A percentile compares a stretch with the other conserved stretches of the same genome.
Evolutionary conservation across 805 yeast genomes (phyloP).

Genomic region (Hanseniaspora opuntiae): DNA sequence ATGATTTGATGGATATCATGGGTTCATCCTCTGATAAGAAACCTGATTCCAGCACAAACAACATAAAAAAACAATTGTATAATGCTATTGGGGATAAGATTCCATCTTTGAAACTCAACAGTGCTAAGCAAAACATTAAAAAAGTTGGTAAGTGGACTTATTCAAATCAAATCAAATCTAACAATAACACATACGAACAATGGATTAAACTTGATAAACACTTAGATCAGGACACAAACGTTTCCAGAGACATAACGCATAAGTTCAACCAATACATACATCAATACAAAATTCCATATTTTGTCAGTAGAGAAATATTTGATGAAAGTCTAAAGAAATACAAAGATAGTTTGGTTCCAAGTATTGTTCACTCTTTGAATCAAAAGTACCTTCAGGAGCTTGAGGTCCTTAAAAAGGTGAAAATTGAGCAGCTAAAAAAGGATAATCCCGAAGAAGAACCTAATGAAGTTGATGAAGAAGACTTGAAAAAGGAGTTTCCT

Average conservation of each 20-base stretch:
- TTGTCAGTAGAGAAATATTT: slow-evolving; percentile 41
- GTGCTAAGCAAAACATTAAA: slow-evolving; percentile 42
- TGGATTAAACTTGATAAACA: slow-evolving; percentile 68
- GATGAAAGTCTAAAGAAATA: slow-evolving; percentile 27
- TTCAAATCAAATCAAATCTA: not conserved
- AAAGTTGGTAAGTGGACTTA: slow-evolving; percentile 26
- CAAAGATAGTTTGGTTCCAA: not conserved
- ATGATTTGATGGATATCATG: slow-evolving; percentile 65
- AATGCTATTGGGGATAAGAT: slow-evolving; percentile 81
- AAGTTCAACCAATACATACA: slow-evolving; percentile 65
- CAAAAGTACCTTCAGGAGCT: not conserved
- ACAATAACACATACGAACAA: slow-evolving; percentile 27
- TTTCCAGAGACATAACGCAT: slow-evolving; percentile 29
- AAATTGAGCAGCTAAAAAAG: slow-evolving; percentile 9
- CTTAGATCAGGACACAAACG: slow-evolving; percentile 71
- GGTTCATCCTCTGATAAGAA: slow-evolving; percentile 24
- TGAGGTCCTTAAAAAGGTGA: slow-evolving; percentile 11
- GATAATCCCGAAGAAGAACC: slow-evolving; percentile 18
- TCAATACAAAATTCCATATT: slow-evolving; percentile 52
- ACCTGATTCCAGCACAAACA: slow-evolving; percentile 22
- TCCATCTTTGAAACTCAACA: slow-evolving; percentile 61
- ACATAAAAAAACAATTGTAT: slow-evolving; percentile 82
- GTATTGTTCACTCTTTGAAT: not conserved
- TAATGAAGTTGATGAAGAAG: slow-evolving; percentile 17
- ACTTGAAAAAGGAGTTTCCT: slow-evolving; percentile 12